phyloP scores from a whole-genome alignment of 495 filamentous ascomycete species.

The Rhypophila decipiens region DNA sequence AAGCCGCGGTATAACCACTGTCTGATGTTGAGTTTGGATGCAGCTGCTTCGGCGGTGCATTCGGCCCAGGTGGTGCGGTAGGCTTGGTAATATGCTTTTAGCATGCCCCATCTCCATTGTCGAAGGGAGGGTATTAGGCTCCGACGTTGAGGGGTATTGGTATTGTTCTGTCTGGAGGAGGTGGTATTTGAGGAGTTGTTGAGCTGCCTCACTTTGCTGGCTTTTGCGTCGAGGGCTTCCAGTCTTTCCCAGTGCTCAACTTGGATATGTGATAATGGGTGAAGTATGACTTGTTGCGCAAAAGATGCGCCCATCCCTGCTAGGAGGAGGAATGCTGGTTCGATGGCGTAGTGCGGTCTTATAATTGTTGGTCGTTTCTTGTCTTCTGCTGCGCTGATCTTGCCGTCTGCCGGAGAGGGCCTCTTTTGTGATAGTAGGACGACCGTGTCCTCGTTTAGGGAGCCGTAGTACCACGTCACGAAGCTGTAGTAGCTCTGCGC shows the following conservation, averaged over 20 bases:
- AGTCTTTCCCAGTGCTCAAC: slow-evolving; percentile 71
- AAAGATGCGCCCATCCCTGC: slow-evolving; percentile 73
- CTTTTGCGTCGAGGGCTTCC: slow-evolving; percentile 62
- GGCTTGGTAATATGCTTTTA: slow-evolving; percentile 62
- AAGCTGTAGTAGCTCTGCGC: slow-evolving; percentile 79
- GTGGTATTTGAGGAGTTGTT: not conserved
- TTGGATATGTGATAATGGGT: slow-evolving; percentile 71
- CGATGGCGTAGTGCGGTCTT: slow-evolving; percentile 76
- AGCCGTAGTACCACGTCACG: slow-evolving; percentile 70
- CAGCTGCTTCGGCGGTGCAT: slow-evolving; percentile 55
- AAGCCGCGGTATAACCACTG: slow-evolving; percentile 76
- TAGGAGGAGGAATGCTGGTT: slow-evolving; percentile 72
- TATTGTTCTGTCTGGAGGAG: not conserved
- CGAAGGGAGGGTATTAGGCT: not conserved
- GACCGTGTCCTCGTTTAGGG: slow-evolving; percentile 37
- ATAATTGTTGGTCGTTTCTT: slow-evolving; percentile 48
- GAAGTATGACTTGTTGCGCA: slow-evolving; percentile 69
- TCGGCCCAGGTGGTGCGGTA: slow-evolving; percentile 71
- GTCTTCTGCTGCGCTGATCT: slow-evolving; percentile 1
- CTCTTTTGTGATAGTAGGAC: slow-evolving; percentile 34
- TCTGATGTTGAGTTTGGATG: slow-evolving; percentile 55
- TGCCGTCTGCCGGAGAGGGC: slow-evolving; percentile 16
- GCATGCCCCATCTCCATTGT: slow-evolving; percentile 45
- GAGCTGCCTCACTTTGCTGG: slow-evolving; percentile 39
- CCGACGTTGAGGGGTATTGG: too few species aligned